Percentiles rank a stretch among this genome's conserved stretches.
phyloP scores from a whole-genome alignment of 768 basidiomycete genomes.

The Rhodosporidiobolus sp. region DNA sequence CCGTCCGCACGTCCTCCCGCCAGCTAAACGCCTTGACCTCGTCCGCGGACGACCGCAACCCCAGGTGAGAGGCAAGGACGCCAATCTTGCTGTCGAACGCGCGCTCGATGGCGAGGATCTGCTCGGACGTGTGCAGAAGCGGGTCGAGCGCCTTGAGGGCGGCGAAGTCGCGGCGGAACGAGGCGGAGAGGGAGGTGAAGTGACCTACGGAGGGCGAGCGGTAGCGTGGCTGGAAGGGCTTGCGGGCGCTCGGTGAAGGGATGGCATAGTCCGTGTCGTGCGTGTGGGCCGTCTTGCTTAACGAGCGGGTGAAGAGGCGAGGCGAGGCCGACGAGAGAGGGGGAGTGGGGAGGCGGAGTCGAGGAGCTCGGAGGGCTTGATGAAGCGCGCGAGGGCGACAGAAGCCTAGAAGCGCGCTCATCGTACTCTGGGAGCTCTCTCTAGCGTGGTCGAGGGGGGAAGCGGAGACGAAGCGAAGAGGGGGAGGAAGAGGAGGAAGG shows the following conservation, averaged over 20 bases:
- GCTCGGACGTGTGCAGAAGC: neutral
- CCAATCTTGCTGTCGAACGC: no score
- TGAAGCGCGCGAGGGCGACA: no score
- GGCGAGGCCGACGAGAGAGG: neutral
- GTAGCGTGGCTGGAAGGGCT: neutral
- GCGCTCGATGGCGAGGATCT: neutral
- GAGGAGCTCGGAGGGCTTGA: neutral
- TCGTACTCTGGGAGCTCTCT: no score
- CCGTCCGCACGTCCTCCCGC: no score
- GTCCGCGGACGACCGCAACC: no score
- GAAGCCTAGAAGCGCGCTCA: neutral
- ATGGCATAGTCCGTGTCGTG: no score
- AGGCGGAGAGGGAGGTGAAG: neutral
- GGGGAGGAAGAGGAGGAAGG: no score
- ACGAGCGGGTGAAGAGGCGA: neutral
- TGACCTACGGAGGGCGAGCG: neutral
- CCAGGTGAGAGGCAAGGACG: no score
- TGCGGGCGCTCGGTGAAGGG: neutral
- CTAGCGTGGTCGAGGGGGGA: no score
- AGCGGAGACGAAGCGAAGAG: no score
- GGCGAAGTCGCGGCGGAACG: neutral
- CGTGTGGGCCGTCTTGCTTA: neutral
- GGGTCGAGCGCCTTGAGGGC: neutral
- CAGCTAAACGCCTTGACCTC: no score
- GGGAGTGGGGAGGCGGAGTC: neutral